Conservation (phyloP, 129 eudicot genomes). For the Escallonia herrerae region DNA sequence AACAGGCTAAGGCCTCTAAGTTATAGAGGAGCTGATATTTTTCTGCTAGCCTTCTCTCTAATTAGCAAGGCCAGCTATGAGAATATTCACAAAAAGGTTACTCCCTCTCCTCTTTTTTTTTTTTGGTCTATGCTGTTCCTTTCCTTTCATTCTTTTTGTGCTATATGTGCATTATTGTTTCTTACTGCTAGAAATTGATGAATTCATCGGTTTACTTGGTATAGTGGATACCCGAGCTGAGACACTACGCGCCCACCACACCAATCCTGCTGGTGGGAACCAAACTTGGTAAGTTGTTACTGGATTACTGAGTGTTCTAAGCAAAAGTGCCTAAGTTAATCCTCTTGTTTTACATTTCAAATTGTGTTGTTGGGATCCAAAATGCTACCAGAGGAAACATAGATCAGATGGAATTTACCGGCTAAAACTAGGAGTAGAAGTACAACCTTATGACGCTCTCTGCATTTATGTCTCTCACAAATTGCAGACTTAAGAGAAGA, state of each 20-base stretch:
- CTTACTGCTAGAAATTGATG: no score
- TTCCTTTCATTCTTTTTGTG: neutral
- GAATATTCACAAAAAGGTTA: constrained; percentile 67
- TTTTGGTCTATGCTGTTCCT: neutral
- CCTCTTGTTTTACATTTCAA: no score
- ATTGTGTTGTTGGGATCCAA: no score
- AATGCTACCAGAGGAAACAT: no score
- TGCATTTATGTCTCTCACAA: neutral
- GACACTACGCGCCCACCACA: constrained; percentile 63
- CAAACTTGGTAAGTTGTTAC: constrained; percentile 49
- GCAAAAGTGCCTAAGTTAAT: no score
- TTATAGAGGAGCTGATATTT: constrained; percentile 82
- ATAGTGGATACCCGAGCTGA: constrained; percentile 79
- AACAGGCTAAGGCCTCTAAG: constrained; percentile 80
- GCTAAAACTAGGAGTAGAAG: no score
- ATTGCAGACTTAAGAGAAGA: constrained; percentile 70
- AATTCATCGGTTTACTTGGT: no score
- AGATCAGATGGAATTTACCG: no score
- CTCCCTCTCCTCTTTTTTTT: neutral
- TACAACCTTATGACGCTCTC: no score
- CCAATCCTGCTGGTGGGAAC: constrained; percentile 83
- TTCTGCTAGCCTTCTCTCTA: constrained; percentile 66
- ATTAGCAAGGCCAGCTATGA: constrained; percentile 84
- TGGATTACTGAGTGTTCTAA: no score
- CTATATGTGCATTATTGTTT: neutral